Evolutionary conservation across 331 rosid species (phyloP).

Genomic region (Quercus lobata): DNA sequence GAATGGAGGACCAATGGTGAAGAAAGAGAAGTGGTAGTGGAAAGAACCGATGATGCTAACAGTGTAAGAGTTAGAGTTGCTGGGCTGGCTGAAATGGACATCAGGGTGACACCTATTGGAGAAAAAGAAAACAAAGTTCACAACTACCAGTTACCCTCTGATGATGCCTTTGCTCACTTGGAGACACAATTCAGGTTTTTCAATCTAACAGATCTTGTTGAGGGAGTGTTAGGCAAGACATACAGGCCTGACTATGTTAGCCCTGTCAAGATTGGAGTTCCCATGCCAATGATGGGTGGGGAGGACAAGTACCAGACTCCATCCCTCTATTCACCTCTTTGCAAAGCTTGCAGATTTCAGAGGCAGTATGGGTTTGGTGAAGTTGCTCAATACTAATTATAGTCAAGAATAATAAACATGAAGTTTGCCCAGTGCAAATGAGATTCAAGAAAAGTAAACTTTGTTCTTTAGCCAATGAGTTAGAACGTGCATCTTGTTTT

Average conservation of each 20-base stretch:
- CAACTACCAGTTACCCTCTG: constrained; percentile 55
- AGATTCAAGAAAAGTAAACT: neutral
- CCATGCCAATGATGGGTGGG: constrained; percentile 86
- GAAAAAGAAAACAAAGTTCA: constrained; percentile 61
- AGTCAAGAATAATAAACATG: no score
- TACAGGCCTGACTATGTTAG: constrained; percentile 65
- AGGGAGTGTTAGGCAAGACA: constrained; percentile 76
- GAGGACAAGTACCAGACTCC: constrained; percentile 60
- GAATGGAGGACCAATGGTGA: constrained; percentile 56
- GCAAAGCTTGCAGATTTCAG: constrained; percentile 56
- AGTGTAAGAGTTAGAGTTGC: constrained; percentile 53
- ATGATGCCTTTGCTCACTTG: constrained; percentile 69
- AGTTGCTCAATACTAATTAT: neutral
- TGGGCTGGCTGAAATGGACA: constrained; percentile 56
- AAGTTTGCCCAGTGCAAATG: constrained; percentile 33
- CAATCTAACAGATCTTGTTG: constrained; percentile 42
- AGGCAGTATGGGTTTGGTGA: constrained; percentile 35
- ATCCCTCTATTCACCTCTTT: constrained; percentile 51
- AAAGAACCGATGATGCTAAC: constrained; percentile 66
- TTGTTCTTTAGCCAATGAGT: neutral
- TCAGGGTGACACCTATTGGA: constrained; percentile 58
- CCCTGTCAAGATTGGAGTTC: constrained; percentile 63
- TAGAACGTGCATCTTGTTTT: constrained; percentile 2
- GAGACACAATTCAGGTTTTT: constrained; percentile 68
- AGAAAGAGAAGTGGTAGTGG: constrained; percentile 52